Evolutionary conservation across 768 basidiomycete genomes (phyloP).

Genomic region (Tephrocybe sp.): DNA sequence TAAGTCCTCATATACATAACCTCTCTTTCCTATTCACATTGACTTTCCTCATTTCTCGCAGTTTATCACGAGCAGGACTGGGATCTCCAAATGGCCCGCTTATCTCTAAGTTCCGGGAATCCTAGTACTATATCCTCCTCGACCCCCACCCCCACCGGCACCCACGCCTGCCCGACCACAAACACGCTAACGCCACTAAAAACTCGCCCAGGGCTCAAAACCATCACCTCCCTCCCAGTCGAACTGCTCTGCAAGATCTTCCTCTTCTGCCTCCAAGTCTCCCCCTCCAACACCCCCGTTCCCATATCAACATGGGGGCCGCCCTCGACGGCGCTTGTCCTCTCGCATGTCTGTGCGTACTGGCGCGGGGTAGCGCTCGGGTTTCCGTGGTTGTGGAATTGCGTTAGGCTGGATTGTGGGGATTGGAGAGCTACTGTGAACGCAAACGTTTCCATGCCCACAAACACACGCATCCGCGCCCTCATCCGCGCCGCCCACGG

Average conservation of each 20-base stretch:
- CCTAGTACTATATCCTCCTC: background rate
- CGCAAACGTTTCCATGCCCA: too few relatives aligned
- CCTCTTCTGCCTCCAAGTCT: background rate
- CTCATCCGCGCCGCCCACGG: constrained; percentile 2
- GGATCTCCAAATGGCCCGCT: constrained; percentile 4
- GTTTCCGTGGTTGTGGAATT: constrained; percentile 11
- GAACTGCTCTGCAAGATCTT: constrained; percentile 14
- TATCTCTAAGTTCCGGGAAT: background rate
- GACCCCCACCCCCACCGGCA: background rate
- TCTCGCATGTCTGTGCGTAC: constrained; percentile 7
- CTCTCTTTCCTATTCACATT: background rate
- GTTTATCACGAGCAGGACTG: constrained; percentile 6
- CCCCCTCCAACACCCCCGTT: background rate
- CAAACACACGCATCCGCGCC: too few relatives aligned
- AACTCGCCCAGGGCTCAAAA: too few relatives aligned
- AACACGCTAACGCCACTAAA: background rate
- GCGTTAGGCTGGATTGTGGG: constrained; percentile 8
- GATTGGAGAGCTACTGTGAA: constrained; percentile 3
- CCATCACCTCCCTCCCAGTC: background rate
- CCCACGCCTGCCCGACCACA: background rate
- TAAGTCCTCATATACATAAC: background rate
- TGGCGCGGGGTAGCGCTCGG: constrained; percentile 9
- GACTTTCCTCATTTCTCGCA: background rate
- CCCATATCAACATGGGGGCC: background rate
- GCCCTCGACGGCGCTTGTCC: background rate